Evolutionary conservation across 148 eudicot species (phyloP).

Genomic region (Spergularia bocconei): DNA sequence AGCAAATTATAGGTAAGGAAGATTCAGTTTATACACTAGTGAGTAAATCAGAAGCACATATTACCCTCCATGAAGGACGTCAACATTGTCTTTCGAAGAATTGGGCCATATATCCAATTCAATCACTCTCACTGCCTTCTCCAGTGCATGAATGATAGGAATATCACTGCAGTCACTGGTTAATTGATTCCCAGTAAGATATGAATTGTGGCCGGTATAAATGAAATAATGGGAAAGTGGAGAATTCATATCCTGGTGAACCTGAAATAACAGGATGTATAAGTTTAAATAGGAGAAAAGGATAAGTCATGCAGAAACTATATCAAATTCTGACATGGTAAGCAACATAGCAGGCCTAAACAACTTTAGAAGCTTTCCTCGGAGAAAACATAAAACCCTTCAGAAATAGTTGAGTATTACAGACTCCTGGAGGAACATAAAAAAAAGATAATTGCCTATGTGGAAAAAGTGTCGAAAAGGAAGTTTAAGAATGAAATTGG

Average conservation of each 20-base stretch:
- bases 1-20: background rate
- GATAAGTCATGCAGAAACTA: background rate
- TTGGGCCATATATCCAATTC: slow-evolving; percentile 96
- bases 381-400: too few species aligned
- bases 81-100: slow-evolving; percentile 60
- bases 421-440: background rate
- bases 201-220: slow-evolving; percentile 85
- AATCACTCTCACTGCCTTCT: slow-evolving; percentile 79
- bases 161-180: slow-evolving; percentile 85
- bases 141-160: slow-evolving; percentile 71
- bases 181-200: slow-evolving; percentile 87
- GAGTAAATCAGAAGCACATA: background rate
- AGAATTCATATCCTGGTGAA: slow-evolving; percentile 81
- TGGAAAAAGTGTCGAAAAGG: background rate
- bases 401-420: too few species aligned
- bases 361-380: too few species aligned
- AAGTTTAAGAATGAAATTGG: background rate
- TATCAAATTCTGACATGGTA: too few species aligned
- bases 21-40: background rate
- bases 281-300: background rate
- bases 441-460: background rate
- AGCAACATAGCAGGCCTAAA: too few species aligned
- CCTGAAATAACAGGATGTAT: slow-evolving; percentile 34
- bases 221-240: slow-evolving; percentile 87
- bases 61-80: slow-evolving; percentile 92